These are phyloP conservation scores for Pseudogymnoascus verrucosus DNA, from an alignment of 2,329 filamentous ascomycete genomes.

Conservation along the genomic window DNA sequence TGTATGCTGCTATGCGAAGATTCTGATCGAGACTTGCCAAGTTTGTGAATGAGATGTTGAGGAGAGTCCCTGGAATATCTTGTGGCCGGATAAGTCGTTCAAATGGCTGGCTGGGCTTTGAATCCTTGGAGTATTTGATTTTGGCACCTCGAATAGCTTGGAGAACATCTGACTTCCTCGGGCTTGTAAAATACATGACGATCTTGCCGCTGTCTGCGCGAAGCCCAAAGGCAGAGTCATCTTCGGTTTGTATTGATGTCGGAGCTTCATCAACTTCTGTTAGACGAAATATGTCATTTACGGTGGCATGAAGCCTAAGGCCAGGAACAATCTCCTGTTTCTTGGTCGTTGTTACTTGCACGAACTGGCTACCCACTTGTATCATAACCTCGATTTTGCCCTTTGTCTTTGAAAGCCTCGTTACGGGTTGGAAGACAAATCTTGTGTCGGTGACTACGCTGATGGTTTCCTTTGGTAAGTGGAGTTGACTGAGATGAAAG, in stretches of 20 bases:
- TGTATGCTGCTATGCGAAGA: slow-evolving; percentile 58
- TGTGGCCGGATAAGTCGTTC: slow-evolving; percentile 61
- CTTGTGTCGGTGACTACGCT: slow-evolving; percentile 59
- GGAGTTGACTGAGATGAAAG: slow-evolving; percentile 58
- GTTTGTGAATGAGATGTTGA: slow-evolving; percentile 61
- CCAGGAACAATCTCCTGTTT: slow-evolving; percentile 61
- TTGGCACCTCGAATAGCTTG: slow-evolving; percentile 57
- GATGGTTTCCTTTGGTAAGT: slow-evolving; percentile 62
- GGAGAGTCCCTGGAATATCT: slow-evolving; percentile 60
- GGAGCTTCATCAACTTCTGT: slow-evolving; percentile 60
- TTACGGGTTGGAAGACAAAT: slow-evolving; percentile 58
- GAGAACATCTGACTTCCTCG: slow-evolving; percentile 54
- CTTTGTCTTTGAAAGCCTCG: slow-evolving; percentile 57
- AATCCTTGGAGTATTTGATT: slow-evolving; percentile 56
- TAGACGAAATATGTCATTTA: slow-evolving; percentile 64
- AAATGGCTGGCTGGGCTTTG: slow-evolving; percentile 49
- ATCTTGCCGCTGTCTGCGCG: slow-evolving; percentile 62
- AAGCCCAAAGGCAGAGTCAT: slow-evolving; percentile 59
- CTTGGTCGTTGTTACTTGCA: slow-evolving; percentile 61
- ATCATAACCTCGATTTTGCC: slow-evolving; percentile 63
- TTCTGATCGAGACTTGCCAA: slow-evolving; percentile 53
- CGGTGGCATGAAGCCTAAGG: slow-evolving; percentile 51
- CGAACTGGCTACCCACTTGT: slow-evolving; percentile 61
- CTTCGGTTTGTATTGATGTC: slow-evolving; percentile 55
- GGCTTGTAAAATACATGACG: slow-evolving; percentile 64